Evolutionary conservation across 1,284 basidiomycete genomes (phyloP), one percentile per base, ranked within the genome.

Genomic region (Butyriboletus regius): DNA sequence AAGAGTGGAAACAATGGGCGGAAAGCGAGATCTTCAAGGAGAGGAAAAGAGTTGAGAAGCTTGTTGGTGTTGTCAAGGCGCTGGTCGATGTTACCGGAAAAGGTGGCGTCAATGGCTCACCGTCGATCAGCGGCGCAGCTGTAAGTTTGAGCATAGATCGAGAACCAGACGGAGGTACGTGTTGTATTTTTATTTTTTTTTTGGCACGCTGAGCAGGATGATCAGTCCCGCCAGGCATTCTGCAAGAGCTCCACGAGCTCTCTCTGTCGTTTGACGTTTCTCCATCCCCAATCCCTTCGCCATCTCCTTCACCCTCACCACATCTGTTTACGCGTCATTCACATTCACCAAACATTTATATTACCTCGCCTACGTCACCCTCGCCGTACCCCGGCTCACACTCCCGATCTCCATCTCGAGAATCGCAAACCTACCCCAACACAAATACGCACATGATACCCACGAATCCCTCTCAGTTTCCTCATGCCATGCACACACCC

Each of bases 271-370:
- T 61, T 44, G 57, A 65, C 6, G 13, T 34, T 14, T 46, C 54
- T 12, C 38, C 50, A 7, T 62, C 64, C 15, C 54, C 57, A 7
- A 44, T 64, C 2, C 50, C 47, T 9, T 61, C 60, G 0, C 64
- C 64, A 1, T 67, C 66, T 0, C 64, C 64, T 0, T 65, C 63
- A 1, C 60, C 60, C 5, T 62, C 61, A 5, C 61, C 63, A 0
- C 48, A 63, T 40, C 35, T 48, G 20, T 31, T 51, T 26, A 34
- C 48, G 5, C 43, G 48, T 17, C 54, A 49, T 12, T 60, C 45
- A 6, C 46, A 66, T 49, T 82, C 72, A 48, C 83, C 83, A 8
- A 83, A 84, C 58, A 86, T 88, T 54, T 83, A 76, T 60, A 73
- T 88, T 57, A 87, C 83, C 2, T 82, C 82, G 1, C 83, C 84